phyloP scores from a whole-genome alignment of 805 yeast species.

The Yamadazyma paraphyllophila region DNA sequence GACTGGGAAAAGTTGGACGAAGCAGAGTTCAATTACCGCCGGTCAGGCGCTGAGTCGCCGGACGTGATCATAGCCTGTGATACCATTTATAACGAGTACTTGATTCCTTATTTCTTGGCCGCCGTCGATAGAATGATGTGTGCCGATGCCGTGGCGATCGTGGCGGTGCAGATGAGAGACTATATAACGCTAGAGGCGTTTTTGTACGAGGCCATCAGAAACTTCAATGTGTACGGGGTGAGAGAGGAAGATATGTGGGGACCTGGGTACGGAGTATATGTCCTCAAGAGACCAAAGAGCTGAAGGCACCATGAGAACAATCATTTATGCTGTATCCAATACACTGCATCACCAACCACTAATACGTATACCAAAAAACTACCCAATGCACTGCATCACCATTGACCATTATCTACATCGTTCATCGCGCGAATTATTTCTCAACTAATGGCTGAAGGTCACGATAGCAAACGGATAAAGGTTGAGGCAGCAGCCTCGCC shows the following conservation, averaged over 20 bases:
- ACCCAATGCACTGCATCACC: too few species aligned
- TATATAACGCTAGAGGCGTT: conserved; percentile 49
- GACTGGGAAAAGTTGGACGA: conserved; percentile 58
- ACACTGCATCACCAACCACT: too few species aligned
- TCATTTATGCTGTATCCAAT: too few species aligned
- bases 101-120: conserved; percentile 48
- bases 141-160: conserved; percentile 37
- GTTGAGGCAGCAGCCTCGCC: neutral
- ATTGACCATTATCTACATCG: too few species aligned
- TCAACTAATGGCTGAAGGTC: neutral
- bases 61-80: conserved; percentile 62
- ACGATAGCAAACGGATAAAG: neutral
- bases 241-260: conserved; percentile 27
- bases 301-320: too few species aligned
- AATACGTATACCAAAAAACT: too few species aligned
- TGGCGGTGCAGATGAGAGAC: conserved; percentile 53
- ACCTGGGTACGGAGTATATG: conserved; percentile 47
- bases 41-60: conserved; percentile 21
- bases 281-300: too few species aligned
- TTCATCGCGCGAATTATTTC: too few species aligned
- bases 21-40: conserved; percentile 26
- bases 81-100: conserved; percentile 61
- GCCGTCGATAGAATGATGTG: conserved; percentile 40
- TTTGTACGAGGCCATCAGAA: conserved; percentile 30
- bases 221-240: conserved; percentile 36